Evolutionary conservation across 805 yeast genomes (phyloP), one percentile per base, ranked within the genome.

Genomic region (Saturnispora silvae): DNA sequence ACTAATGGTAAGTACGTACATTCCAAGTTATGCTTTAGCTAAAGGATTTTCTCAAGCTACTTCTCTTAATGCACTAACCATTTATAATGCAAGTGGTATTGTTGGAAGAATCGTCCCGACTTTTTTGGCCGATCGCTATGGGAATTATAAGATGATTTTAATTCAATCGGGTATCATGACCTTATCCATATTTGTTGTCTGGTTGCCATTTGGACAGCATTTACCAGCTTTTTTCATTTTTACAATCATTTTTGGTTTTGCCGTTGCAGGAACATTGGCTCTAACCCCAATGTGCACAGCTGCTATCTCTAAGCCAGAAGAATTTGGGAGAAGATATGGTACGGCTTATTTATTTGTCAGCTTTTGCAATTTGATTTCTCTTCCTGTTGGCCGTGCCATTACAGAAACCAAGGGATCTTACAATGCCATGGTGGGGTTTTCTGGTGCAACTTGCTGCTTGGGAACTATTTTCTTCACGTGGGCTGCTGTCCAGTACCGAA

Each of bases 261-360:
- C 35, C 2, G 28, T 32, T 22, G 35, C 84, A 3, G 70, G 81
- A 15, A 72, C 80, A 4, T 59, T 81, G 30, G 67, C 82, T 0
- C 49, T 81, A 35, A 70, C 81, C 0, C 85, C 89, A 0, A 76
- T 74, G 4, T 79, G 87, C 43, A 67, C 78, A 14, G 72, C 81
- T 0, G 70, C 71, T 32, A 72, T 81, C 20, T 70, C 78, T 14
- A 68, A 67, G 13, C 75, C 78, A 1, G 63, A 67, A 41, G 72
- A 77, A 40, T 78, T 80, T 48, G 89, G 89, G 13, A 75, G 72
- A 45, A 56, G 80, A 20, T 81, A 76, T 47, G 87, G 89, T 0
- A 69, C 85, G 4, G 70, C 77, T 41, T 79, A 77, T 52, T 74
- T 67, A 40, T 60, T 61, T 37, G 61, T 66, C 27, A 45, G 56